Evolutionary conservation across 176 grass and related monocot genomes (phyloP), one percentile per base, ranked within the genome.

Genomic region (Coix lacrymajobi): DNA sequence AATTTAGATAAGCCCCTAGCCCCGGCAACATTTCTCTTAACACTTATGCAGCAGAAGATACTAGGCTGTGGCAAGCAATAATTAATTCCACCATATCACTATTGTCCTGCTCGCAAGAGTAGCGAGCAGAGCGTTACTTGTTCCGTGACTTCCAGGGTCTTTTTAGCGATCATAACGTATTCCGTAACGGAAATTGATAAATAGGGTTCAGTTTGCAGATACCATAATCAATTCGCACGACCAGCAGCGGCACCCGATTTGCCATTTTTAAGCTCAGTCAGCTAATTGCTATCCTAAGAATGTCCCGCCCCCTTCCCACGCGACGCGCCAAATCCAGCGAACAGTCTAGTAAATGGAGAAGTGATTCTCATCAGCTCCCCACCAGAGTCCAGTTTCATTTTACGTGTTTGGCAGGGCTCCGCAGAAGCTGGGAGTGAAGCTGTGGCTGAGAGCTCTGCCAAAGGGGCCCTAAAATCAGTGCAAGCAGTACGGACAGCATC

Each of bases 331-430:
- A 82, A 79, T 69, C 79, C 43, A 69, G 37, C 11, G 0, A 56
- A 34, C 15, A 69, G 39, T 76, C 31, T 49, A 74, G 60, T 17
- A 89, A n/a, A n/a, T n/a, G n/a, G n/a, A n/a, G n/a, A n/a, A n/a
- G n/a, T n/a, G n/a, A n/a, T n/a, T n/a, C n/a, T n/a, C n/a, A n/a
- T n/a, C n/a, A n/a, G n/a, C n/a, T n/a, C n/a, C n/a, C n/a, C n/a
- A n/a, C n/a, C n/a, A n/a, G n/a, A n/a, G n/a, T n/a, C n/a, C n/a
- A n/a, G n/a, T n/a, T n/a, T n/a, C n/a, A n/a, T n/a, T n/a, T n/a
- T n/a, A n/a, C n/a, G n/a, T n/a, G n/a, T n/a, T n/a, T n/a, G n/a
- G n/a, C n/a, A n/a, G n/a, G n/a, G n/a, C n/a, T n/a, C n/a, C n/a
- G n/a, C n/a, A n/a, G n/a, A n/a, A n/a, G n/a, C n/a, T n/a, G n/a